Evolutionary conservation across 495 filamentous ascomycete species (phyloP).

Genomic region (Aspergillus saccharolyticus): DNA sequence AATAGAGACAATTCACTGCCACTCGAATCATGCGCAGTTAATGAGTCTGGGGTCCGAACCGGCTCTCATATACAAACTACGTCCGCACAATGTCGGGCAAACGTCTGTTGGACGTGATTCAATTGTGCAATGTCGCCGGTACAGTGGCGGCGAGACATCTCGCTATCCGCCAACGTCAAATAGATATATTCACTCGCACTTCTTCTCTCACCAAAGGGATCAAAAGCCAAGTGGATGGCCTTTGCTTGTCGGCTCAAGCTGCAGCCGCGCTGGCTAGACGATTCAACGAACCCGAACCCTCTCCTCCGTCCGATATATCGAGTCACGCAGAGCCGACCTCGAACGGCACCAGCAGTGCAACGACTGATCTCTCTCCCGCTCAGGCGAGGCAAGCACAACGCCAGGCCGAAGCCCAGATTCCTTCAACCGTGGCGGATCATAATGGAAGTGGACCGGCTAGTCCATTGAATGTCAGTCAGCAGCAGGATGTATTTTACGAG

Average conservation of each 20-base stretch:
- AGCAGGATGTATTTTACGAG: slow-evolving; percentile 57
- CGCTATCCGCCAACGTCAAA: slow-evolving; percentile 67
- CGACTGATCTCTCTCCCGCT: slow-evolving; percentile 25
- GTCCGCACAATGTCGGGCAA: slow-evolving; percentile 55
- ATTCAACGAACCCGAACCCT: slow-evolving; percentile 44
- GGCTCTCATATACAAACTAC: neutral
- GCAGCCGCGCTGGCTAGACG: slow-evolving; percentile 54
- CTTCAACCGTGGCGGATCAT: slow-evolving; percentile 34
- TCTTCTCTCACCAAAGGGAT: slow-evolving; percentile 68
- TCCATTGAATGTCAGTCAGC: slow-evolving; percentile 37
- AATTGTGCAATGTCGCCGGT: slow-evolving; percentile 71
- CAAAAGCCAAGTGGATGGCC: slow-evolving; percentile 57
- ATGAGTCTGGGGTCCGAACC: slow-evolving; percentile 19
- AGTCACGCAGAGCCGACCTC: neutral
- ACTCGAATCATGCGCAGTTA: slow-evolving; percentile 18
- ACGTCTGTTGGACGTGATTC: slow-evolving; percentile 72
- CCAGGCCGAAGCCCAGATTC: slow-evolving; percentile 53
- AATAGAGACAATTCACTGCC: neutral
- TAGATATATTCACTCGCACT: slow-evolving; percentile 71
- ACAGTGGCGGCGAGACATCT: slow-evolving; percentile 76
- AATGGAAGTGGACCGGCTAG: slow-evolving; percentile 15
- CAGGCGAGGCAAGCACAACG: slow-evolving; percentile 43
- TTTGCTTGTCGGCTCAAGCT: slow-evolving; percentile 60
- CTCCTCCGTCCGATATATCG: slow-evolving; percentile 13
- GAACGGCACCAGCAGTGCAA: slow-evolving; percentile 3